Percentiles rank a stretch among this genome's conserved stretches.
These are phyloP conservation scores for Lodderomyces jiufengensis DNA, from an alignment of 1,139 yeast genomes.

Conservation along the genomic window DNA sequence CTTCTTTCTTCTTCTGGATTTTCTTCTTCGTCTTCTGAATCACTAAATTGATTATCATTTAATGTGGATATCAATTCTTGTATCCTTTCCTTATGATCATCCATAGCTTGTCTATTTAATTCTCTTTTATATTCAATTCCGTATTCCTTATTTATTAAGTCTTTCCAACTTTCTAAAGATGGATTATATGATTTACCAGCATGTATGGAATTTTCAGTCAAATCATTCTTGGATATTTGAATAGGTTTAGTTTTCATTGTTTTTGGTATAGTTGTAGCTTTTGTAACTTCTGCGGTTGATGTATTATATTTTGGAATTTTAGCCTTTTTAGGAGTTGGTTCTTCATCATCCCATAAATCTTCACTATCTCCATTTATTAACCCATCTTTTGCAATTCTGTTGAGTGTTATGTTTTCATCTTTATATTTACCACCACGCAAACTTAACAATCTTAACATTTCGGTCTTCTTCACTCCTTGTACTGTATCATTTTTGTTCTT, in stretches of 20 bases:
- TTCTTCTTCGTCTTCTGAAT: conserved; percentile 47
- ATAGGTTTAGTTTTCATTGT: conserved; percentile 59
- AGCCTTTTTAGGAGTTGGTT: conserved; percentile 1
- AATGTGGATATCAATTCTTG: conserved; percentile 43
- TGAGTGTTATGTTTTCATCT: conserved; percentile 51
- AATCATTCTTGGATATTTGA: conserved; percentile 39
- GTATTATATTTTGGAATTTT: conserved; percentile 37
- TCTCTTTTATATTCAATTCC: conserved; percentile 65
- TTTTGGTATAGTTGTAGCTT: conserved; percentile 50
- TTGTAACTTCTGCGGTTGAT: conserved; percentile 47
- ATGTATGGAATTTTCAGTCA: conserved; percentile 34
- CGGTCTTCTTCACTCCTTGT: conserved; percentile 67
- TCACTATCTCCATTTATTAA: conserved; percentile 45
- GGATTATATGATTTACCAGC: conserved; percentile 96
- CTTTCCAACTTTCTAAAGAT: conserved; percentile 77
- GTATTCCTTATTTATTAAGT: conserved; percentile 64
- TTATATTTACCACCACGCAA: conserved; percentile 79
- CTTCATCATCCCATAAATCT: conserved; percentile 61
- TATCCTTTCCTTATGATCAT: conserved; percentile 62
- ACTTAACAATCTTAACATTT: conserved; percentile 66
- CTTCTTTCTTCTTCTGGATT: conserved; percentile 46
- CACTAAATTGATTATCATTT: conserved; percentile 16
- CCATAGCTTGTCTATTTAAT: conserved; percentile 54
- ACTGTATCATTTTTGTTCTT: conserved; percentile 34
- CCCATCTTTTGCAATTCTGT: conserved; percentile 61